phyloP scores from a whole-genome alignment of 805 yeast genomes.

The Zygoascus biomembranicola region DNA sequence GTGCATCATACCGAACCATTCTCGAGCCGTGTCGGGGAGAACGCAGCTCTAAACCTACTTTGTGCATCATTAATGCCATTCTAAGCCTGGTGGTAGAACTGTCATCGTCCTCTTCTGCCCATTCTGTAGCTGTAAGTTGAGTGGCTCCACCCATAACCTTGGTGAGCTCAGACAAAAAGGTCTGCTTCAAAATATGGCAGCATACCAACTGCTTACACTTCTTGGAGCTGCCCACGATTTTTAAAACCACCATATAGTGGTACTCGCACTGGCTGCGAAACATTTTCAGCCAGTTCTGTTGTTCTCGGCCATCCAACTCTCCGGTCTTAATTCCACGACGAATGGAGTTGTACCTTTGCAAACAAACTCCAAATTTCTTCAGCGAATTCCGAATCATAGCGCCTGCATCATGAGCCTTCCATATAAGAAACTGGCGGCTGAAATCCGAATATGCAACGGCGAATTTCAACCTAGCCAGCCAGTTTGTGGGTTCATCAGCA shows the following conservation, averaged over 20 bases:
- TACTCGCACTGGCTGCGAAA: not conserved
- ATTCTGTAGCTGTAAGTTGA: slow-evolving; percentile 1
- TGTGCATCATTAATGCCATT: slow-evolving; percentile 1
- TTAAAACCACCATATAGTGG: not conserved
- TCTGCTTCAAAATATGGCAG: not conserved
- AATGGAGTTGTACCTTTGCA: not conserved
- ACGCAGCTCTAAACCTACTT: not conserved
- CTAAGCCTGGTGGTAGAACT: not conserved
- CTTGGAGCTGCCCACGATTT: not conserved
- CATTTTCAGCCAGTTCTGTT: not conserved
- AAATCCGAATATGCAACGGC: slow-evolving; percentile 13
- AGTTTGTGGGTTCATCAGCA: slow-evolving; percentile 12
- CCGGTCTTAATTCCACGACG: not conserved
- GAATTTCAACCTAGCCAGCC: slow-evolving; percentile 11
- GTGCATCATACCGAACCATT: slow-evolving; percentile 10
- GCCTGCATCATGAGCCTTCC: slow-evolving; percentile 13
- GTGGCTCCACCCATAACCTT: not conserved
- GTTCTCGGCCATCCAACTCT: not conserved
- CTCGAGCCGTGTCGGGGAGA: slow-evolving; percentile 7
- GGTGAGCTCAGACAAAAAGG: slow-evolving; percentile 1
- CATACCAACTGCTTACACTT: not conserved
- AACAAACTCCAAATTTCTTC: not conserved
- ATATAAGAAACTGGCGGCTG: slow-evolving; percentile 10
- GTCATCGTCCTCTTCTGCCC: slow-evolving; percentile 1
- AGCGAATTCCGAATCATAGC: slow-evolving; percentile 4